These are phyloP conservation scores for Sarocladium strictum DNA, from an alignment of 2,329 filamentous ascomycete species.

Conservation along the genomic window DNA sequence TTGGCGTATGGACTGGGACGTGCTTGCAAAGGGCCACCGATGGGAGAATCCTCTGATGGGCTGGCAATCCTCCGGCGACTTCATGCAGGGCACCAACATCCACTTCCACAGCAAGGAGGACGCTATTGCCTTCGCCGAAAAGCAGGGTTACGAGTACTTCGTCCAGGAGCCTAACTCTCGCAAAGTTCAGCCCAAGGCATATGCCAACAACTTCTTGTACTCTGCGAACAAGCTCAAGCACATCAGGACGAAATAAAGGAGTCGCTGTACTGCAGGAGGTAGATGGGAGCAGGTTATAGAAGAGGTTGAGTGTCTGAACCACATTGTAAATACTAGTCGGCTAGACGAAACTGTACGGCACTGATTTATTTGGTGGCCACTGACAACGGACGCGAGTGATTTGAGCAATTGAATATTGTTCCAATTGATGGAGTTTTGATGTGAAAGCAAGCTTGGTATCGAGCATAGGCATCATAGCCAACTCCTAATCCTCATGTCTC, in stretches of 20 bases:
- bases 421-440: not conserved
- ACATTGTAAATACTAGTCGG: slow-evolving; percentile 12
- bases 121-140: slow-evolving; percentile 90
- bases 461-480: not conserved
- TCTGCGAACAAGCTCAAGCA: slow-evolving; percentile 81
- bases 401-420: too few species aligned
- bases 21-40: slow-evolving; percentile 82
- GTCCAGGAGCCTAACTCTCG: slow-evolving; percentile 94
- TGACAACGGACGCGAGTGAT: too few species aligned
- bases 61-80: slow-evolving; percentile 93
- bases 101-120: slow-evolving; percentile 92
- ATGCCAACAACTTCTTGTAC: slow-evolving; percentile 94
- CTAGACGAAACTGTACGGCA: slow-evolving; percentile 2
- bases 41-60: slow-evolving; percentile 99
- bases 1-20: slow-evolving; percentile 99
- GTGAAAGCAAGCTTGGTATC: not conserved
- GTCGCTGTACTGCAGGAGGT: not conserved
- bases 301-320: not conserved
- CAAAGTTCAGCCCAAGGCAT: slow-evolving; percentile 83
- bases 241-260: slow-evolving; percentile 67
- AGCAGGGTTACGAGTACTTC: slow-evolving; percentile 98
- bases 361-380: too few species aligned
- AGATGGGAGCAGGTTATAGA: not conserved
- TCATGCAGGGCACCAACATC: slow-evolving; percentile 89
- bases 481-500: slow-evolving; percentile 1